These are phyloP conservation scores for Wickerhamomyces hampshirensis DNA, from an alignment of 805 yeast genomes.

Conservation along the genomic window DNA sequence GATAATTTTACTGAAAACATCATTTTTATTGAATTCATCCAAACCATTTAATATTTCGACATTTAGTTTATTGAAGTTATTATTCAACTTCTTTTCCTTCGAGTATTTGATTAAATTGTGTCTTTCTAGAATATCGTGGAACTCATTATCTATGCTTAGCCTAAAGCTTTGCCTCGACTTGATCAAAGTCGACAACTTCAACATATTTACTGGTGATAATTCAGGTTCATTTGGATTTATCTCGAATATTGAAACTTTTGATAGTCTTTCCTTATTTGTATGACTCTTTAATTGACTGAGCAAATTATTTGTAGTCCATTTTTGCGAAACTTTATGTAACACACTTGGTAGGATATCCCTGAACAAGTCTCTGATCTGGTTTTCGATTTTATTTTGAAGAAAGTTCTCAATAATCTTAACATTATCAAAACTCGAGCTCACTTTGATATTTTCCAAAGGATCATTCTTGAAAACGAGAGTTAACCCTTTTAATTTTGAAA, in stretches of 20 bases:
- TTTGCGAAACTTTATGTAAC: constrained; percentile 68
- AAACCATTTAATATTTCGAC: neutral
- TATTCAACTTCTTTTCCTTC: constrained; percentile 8
- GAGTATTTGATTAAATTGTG: constrained; percentile 29
- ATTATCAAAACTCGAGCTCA: constrained; percentile 81
- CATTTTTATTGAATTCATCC: constrained; percentile 10
- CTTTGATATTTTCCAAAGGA: constrained; percentile 78
- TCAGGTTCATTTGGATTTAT: constrained; percentile 57
- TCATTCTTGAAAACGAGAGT: constrained; percentile 86
- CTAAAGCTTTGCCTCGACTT: constrained; percentile 78
- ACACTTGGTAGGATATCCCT: constrained; percentile 81
- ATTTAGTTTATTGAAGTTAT: neutral
- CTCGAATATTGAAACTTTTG: constrained; percentile 39
- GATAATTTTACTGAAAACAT: constrained; percentile 20
- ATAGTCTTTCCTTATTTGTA: constrained; percentile 15
- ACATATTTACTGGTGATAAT: constrained; percentile 60
- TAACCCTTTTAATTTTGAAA: constrained; percentile 74
- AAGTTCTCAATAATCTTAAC: constrained; percentile 81
- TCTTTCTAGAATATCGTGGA: constrained; percentile 55
- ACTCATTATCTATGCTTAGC: constrained; percentile 50
- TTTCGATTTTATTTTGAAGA: constrained; percentile 77
- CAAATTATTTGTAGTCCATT: constrained; percentile 45
- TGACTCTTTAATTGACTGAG: constrained; percentile 24
- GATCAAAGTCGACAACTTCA: constrained; percentile 61
- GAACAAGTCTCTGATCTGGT: constrained; percentile 72